A percentile compares a stretch with the other conserved stretches of the same genome.
Evolutionary conservation across 306 rosid species (phyloP).

Genomic region (Acacia melanoxylon): DNA sequence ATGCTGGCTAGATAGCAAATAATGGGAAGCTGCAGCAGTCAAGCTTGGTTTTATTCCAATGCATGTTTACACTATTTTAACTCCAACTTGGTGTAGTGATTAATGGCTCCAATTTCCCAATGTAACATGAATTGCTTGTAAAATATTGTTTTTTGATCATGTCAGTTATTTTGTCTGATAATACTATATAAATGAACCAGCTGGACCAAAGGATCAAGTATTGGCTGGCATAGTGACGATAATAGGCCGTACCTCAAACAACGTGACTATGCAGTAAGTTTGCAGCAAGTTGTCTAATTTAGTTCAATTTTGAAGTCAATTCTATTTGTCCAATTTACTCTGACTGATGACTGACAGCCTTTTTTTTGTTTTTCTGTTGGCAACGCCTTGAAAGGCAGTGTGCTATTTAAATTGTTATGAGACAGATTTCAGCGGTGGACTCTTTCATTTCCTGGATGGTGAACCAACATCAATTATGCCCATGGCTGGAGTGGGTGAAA

Average conservation of each 20-base stretch:
- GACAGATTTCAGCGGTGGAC: slow-evolving; percentile 79
- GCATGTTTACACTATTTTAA: neutral
- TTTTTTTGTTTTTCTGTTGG: slow-evolving; percentile 28
- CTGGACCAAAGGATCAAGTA: slow-evolving; percentile 84
- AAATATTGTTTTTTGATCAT: neutral
- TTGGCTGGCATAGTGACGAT: slow-evolving; percentile 98
- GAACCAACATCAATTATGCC: slow-evolving; percentile 67
- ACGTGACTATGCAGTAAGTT: slow-evolving; percentile 77
- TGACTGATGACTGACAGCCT: slow-evolving; percentile 31
- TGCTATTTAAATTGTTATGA: slow-evolving; percentile 76
- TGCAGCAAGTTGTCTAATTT: neutral
- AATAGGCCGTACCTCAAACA: slow-evolving; percentile 85
- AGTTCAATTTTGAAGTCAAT: neutral
- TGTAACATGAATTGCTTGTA: neutral
- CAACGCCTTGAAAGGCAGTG: slow-evolving; percentile 63
- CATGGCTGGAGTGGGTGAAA: slow-evolving; percentile 70
- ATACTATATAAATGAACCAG: slow-evolving; percentile 44
- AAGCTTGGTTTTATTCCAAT: neutral
- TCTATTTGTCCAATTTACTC: slow-evolving; percentile 8
- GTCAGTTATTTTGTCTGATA: slow-evolving; percentile 19
- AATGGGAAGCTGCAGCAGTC: too few relatives aligned
- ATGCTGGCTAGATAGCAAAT: neutral
- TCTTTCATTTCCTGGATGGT: slow-evolving; percentile 84
- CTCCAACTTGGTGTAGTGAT: neutral
- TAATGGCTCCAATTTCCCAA: neutral